Evolutionary conservation across 139 green algal genomes (phyloP), one percentile per base, ranked within the genome.

Genomic region (Asterochloris erici): DNA sequence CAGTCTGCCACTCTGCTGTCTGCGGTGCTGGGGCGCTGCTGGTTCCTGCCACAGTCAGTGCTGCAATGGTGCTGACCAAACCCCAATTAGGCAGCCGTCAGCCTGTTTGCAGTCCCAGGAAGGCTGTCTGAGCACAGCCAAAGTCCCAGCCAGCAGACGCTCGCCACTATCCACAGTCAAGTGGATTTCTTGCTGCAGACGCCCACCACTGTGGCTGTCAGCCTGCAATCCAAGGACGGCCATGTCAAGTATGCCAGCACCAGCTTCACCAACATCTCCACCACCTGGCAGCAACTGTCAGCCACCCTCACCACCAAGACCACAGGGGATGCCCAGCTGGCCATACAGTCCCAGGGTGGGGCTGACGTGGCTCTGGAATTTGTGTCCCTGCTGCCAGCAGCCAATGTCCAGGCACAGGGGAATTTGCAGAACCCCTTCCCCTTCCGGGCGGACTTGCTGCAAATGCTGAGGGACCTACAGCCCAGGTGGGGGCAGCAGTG

Each of bases 401-500:
- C 87, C 14, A 90, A 90, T 26, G 75, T 86, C 23, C 21, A 47
- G 38, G 38, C 38, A 6, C 38, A 54, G 60, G 66, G 28, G 6
- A 85, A 86, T 13, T 27, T 70, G 64, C 24, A 81, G 23, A 87
- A 89, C 78, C 86, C 85, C 66, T 87, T 74, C 74, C 85, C 87
- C 29, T 90, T 90, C 82, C 68, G 87, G 0, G 13, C 54, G 11
- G 87, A 90, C 76, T 76, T 90, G 63, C 79, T 90, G 73, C 26
- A 81, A 12, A 77, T 80, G 21, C 71, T 90, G 21, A 85, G 84
- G 61, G 84, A 81, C 0, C 79, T 90, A 21, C 66, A 85, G 17
- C 87, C 87, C 13, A 85, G 74, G 86, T 87, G 63, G 17, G 28
- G 21, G 21, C 24, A 76, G 38, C 70, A 54, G 63, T 79, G 74